These are phyloP conservation scores for Glycine soja DNA, from an alignment of 306 rosid genomes.

Conservation along the genomic window DNA sequence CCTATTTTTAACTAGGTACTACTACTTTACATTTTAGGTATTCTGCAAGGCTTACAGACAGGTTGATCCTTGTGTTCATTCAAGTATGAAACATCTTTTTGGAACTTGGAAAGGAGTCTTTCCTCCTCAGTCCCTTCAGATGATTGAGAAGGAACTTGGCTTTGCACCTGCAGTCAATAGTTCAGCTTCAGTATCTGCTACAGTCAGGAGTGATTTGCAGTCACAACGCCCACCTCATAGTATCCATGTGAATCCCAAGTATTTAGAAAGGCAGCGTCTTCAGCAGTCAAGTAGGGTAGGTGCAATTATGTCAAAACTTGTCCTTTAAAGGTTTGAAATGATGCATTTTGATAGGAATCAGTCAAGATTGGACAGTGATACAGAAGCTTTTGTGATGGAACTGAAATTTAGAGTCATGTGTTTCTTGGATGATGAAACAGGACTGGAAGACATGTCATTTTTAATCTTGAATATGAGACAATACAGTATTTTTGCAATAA, in stretches of 20 bases:
- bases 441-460: constrained; percentile 15
- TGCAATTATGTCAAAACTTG: constrained; percentile 41
- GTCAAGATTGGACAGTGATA: constrained; percentile 10
- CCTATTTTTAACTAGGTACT: constrained; percentile 57
- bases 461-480: background rate
- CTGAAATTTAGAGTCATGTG: constrained; percentile 1
- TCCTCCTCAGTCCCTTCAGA: constrained; percentile 84
- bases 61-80: constrained; percentile 82
- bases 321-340: constrained; percentile 22
- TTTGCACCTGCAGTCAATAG: constrained; percentile 71
- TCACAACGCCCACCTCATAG: constrained; percentile 87
- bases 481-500: background rate
- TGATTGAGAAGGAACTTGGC: constrained; percentile 90
- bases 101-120: constrained; percentile 99
- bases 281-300: constrained; percentile 88
- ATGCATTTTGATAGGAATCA: constrained; percentile 28
- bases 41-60: constrained; percentile 93
- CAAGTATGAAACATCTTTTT: constrained; percentile 96
- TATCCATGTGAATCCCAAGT: constrained; percentile 97
- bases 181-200: constrained; percentile 65
- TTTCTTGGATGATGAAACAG: constrained; percentile 34
- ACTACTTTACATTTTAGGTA: constrained; percentile 73
- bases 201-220: constrained; percentile 82
- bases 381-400: constrained; percentile 10
- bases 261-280: constrained; percentile 94